These are phyloP conservation scores for Cyamopsis tetragonoloba DNA, from an alignment of 306 rosid species.

Conservation along the genomic window DNA sequence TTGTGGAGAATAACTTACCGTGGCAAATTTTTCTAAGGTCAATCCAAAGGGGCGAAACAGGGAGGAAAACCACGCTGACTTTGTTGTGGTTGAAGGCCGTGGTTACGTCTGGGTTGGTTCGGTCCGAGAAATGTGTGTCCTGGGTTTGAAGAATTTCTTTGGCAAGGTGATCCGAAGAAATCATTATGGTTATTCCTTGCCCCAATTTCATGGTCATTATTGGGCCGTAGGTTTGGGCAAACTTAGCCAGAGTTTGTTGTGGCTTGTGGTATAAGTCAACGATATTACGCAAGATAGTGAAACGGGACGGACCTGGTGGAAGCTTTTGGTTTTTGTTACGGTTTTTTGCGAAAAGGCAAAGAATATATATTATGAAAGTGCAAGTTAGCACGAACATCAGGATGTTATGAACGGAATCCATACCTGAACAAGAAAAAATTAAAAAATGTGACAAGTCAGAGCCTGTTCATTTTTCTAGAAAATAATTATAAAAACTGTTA, in stretches of 20 bases:
- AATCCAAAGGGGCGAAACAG: conserved; percentile 22
- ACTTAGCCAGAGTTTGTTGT: conserved; percentile 28
- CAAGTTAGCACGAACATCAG: not conserved
- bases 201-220: conserved; percentile 18
- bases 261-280: conserved; percentile 5
- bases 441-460: too few relatives aligned
- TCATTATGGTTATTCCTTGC: conserved; percentile 5
- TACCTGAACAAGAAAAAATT: not conserved
- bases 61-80: conserved; percentile 15
- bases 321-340: not conserved
- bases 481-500: too few relatives aligned
- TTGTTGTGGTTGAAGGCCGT: not conserved
- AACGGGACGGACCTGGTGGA: conserved; percentile 26
- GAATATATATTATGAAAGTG: not conserved
- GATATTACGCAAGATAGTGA: not conserved
- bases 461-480: too few relatives aligned
- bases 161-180: not conserved
- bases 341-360: not conserved
- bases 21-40: conserved; percentile 24
- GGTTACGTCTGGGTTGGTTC: conserved; percentile 8
- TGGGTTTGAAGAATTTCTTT: conserved; percentile 22
- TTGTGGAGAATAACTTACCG: conserved; percentile 24
- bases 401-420: not conserved
- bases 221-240: conserved; percentile 22
- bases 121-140: conserved; percentile 5